Evolutionary conservation across 1,284 basidiomycete genomes (phyloP).

Genomic region (Trichosporon ovoides): DNA sequence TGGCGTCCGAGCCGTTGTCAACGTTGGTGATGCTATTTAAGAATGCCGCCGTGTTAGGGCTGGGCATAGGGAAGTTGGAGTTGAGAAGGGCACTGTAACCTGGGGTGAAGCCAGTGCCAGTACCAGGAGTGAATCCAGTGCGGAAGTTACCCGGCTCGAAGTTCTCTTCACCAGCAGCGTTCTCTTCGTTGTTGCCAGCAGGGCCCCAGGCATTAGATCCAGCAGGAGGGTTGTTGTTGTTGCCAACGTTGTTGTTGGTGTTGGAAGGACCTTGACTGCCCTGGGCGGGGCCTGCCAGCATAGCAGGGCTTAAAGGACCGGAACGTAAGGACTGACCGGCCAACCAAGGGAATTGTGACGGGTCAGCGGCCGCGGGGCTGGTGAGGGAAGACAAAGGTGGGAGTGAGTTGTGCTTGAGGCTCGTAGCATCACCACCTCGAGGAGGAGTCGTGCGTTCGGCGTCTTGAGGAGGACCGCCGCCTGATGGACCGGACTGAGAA

Average conservation of each 20-base stretch:
- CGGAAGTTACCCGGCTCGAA: conserved; percentile 67
- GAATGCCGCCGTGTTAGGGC: conserved; percentile 83
- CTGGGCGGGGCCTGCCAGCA: conserved; percentile 72
- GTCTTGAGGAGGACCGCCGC: not conserved
- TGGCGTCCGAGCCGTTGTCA: conserved; percentile 38
- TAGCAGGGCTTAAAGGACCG: conserved; percentile 88
- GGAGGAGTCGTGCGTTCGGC: conserved; percentile 49
- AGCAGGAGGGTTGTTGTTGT: conserved; percentile 7
- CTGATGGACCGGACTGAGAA: conserved; percentile 46
- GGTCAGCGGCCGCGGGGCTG: conserved; percentile 64
- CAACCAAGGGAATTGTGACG: conserved; percentile 65
- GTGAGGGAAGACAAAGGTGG: conserved; percentile 81
- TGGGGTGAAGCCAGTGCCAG: conserved; percentile 73
- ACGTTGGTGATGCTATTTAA: conserved; percentile 81
- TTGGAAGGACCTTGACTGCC: conserved; percentile 13
- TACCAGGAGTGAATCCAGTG: conserved; percentile 64
- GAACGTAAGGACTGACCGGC: conserved; percentile 66
- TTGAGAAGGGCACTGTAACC: conserved; percentile 44
- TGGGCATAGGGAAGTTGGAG: conserved; percentile 61
- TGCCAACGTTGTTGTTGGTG: conserved; percentile 4
- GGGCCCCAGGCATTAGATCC: conserved; percentile 12
- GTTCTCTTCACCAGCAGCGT: conserved; percentile 45
- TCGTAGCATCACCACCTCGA: conserved; percentile 46
- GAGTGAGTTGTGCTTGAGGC: conserved; percentile 55
- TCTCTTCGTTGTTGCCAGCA: conserved; percentile 11